A percentile compares a stretch with the other conserved stretches of the same genome.
Conservation (phyloP, 257 asterid genomes). For the Nicotiana attenuata region DNA sequence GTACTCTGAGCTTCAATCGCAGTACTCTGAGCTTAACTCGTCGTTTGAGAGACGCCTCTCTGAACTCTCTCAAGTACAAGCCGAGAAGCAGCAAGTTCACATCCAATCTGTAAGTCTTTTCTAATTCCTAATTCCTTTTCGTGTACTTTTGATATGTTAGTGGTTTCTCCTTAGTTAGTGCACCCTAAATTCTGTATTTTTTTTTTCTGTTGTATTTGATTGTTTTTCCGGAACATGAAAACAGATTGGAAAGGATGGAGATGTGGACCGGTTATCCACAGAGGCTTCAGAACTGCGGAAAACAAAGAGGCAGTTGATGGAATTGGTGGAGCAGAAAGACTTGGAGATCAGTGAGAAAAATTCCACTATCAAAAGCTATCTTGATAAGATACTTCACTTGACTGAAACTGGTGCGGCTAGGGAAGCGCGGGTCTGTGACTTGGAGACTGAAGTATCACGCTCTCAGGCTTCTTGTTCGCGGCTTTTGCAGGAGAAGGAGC, state of each 20-base stretch:
- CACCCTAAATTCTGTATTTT: not conserved
- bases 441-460: conserved; percentile 67
- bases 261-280: conserved; percentile 59
- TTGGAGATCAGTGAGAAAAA: conserved; percentile 74
- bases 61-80: conserved; percentile 43
- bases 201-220: not conserved
- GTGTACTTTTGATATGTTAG: not conserved
- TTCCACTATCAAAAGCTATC: conserved; percentile 67
- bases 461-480: conserved; percentile 55
- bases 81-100: conserved; percentile 52
- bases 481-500: conserved; percentile 84
- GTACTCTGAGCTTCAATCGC: conserved; percentile 47
- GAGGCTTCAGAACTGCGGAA: conserved; percentile 67
- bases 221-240: not conserved
- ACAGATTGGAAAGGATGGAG: conserved; percentile 77
- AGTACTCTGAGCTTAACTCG: conserved; percentile 36
- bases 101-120: conserved; percentile 48
- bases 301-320: conserved; percentile 88
- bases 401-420: conserved; percentile 60
- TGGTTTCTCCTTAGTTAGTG: not conserved
- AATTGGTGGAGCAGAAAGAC: conserved; percentile 73
- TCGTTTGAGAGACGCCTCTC: conserved; percentile 46
- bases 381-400: conserved; percentile 84
- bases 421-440: conserved; percentile 60
- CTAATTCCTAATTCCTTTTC: not conserved